Base-by-base conservation (phyloP, 768 basidiomycete genomes). In the Sistotremastrum suecicum region DNA sequence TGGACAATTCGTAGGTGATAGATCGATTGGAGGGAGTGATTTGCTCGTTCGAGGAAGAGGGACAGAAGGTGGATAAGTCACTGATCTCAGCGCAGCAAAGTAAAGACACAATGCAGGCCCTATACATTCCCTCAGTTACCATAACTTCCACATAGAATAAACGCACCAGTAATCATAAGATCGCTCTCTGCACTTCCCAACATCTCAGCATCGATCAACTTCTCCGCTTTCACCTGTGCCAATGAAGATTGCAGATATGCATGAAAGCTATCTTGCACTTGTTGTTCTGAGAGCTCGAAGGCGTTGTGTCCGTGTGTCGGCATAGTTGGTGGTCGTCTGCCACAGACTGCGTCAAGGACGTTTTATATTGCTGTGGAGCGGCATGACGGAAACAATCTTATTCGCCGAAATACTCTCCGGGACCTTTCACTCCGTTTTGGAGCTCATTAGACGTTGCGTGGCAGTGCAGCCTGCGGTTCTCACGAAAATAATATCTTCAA, bases 41-140 rank as follows among this genome's bases (percentile, higher is more conserved):
- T 76, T 80, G 5, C 65, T 56, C 5, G 55, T 56, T 29, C 78
- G 72, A 1, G 88, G 87, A 3, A 88, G 70, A 1, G 88, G 82
- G 0, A 90, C 85, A 0, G 82, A 83, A 0, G 88, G 83, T 2
- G 88, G 86, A 33, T 71, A 62, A 8, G 83, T 85, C 0, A 76
- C 80, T 32, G 74, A 80, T 29, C 84, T 69, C 5, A 90, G 65
- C 0, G 88, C 86, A 0, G 84, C 83, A 60, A 88, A 91, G 62
- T 84, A 90, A 0, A 91, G 69, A 50, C 82, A 85, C 9, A 91
- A 66, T 0, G 87, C 83, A 9, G 87, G 87, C 0, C 85, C 85
- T 79, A 44, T 43, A 34, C 48, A 37, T 20, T 28, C 28, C 4
- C 34, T 33, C 9, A 41, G 40, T 37, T 35, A 11, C 39, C n/a